phyloP scores from a whole-genome alignment of 2,329 filamentous ascomycete genomes.

The Esteya vermicola region DNA sequence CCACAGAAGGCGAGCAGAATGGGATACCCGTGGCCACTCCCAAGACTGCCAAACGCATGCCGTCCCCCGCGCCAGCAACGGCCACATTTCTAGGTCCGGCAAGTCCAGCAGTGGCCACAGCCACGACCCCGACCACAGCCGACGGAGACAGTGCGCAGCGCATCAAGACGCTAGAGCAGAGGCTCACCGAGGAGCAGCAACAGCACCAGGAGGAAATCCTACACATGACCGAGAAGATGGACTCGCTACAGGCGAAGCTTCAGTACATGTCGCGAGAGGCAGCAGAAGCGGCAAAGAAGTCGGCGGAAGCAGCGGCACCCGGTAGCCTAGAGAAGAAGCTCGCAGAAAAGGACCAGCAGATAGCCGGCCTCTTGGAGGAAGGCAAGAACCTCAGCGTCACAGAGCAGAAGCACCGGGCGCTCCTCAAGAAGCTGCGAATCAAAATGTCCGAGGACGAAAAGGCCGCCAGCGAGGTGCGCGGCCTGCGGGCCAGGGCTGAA shows the following conservation, averaged over 20 bases:
- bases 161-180: constrained; percentile 22
- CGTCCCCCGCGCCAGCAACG: too few species aligned
- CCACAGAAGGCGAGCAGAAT: too few species aligned
- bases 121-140: not conserved
- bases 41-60: too few species aligned
- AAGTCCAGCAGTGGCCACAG: not conserved
- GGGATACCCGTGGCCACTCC: too few species aligned
- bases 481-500: constrained; percentile 42
- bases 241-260: constrained; percentile 81
- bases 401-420: constrained; percentile 70
- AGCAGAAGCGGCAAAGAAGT: constrained; percentile 58
- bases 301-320: constrained; percentile 43
- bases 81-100: too few species aligned
- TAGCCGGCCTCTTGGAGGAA: constrained; percentile 81
- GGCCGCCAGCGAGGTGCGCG: constrained; percentile 43
- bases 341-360: constrained; percentile 80
- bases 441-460: constrained; percentile 54
- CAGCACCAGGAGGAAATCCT: constrained; percentile 72
- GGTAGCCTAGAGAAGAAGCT: constrained; percentile 64
- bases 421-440: constrained; percentile 66
- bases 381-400: constrained; percentile 76
- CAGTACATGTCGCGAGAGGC: constrained; percentile 75
- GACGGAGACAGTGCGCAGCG: constrained; percentile 17
- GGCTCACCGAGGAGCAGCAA: constrained; percentile 23
- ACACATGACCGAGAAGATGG: constrained; percentile 74